These are phyloP conservation scores for Murraya paniculata DNA, from an alignment of 345 rosid species.

Conservation along the genomic window DNA sequence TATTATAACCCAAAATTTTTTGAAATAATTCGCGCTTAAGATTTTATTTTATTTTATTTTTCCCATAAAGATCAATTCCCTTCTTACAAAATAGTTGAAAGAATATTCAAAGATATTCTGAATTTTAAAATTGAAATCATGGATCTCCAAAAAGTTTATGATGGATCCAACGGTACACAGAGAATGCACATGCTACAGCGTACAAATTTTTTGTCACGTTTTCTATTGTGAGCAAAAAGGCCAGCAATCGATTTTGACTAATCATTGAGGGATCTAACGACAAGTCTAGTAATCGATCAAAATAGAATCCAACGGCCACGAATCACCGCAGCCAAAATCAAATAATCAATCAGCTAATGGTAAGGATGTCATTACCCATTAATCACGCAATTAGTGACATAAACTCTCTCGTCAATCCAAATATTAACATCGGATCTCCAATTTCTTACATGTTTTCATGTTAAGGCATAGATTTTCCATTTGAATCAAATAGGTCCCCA, in stretches of 20 bases:
- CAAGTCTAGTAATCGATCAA: background rate
- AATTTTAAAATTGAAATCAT: background rate
- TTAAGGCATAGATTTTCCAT: background rate
- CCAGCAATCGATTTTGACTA: background rate
- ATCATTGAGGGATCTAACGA: constrained; percentile 8
- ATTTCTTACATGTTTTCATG: background rate
- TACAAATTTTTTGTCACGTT: background rate
- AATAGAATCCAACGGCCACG: constrained; percentile 10
- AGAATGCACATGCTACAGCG: background rate
- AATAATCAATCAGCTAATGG: background rate
- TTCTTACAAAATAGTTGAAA: background rate
- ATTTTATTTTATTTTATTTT: too few relatives aligned
- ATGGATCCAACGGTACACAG: background rate
- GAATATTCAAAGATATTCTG: background rate
- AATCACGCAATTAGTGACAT: background rate
- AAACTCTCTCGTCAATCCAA: too few relatives aligned
- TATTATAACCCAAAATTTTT: too few relatives aligned
- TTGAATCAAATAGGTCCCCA: background rate
- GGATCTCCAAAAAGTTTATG: background rate
- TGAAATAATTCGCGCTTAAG: too few relatives aligned
- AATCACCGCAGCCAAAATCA: constrained; percentile 5
- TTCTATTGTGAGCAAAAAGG: background rate
- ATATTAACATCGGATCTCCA: background rate
- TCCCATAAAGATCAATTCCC: too few relatives aligned
- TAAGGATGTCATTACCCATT: background rate